Evolutionary conservation across 78 protist genomes (phyloP).

Genomic region (Salpingoeca rosetta): DNA sequence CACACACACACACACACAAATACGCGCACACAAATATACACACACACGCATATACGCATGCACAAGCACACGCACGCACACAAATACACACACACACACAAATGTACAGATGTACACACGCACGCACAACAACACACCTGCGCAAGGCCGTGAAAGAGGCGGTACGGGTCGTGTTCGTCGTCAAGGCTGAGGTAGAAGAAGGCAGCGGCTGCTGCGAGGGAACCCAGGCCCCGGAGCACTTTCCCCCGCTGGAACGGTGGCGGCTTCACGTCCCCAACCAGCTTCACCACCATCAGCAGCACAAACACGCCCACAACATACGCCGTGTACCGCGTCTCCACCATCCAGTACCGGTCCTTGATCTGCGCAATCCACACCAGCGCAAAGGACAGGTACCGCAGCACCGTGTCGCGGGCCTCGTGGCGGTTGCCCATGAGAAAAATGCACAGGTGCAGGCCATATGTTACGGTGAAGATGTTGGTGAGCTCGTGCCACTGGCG

Average conservation of each 20-base stretch:
- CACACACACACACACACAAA: neutral
- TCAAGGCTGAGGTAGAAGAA: neutral
- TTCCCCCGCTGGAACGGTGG: neutral
- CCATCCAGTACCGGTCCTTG: neutral
- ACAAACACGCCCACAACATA: neutral
- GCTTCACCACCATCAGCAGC: neutral
- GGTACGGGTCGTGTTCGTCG: neutral
- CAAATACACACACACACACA: neutral
- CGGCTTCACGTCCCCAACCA: neutral
- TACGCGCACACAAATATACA: too few species aligned
- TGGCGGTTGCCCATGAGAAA: neutral
- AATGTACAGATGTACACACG: neutral
- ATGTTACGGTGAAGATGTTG: neutral
- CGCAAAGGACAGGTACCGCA: neutral
- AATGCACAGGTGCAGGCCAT: neutral
- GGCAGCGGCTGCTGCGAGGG: neutral
- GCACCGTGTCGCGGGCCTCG: neutral
- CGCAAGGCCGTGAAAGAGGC: neutral
- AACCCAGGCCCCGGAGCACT: neutral
- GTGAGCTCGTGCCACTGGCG: neutral
- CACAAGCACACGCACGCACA: neutral
- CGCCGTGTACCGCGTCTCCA: neutral
- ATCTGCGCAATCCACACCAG: neutral
- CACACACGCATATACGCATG: too few species aligned
- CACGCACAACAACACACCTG: neutral